Evolutionary conservation across 768 basidiomycete species (phyloP).

Genomic region (Leccinum rimulosum): DNA sequence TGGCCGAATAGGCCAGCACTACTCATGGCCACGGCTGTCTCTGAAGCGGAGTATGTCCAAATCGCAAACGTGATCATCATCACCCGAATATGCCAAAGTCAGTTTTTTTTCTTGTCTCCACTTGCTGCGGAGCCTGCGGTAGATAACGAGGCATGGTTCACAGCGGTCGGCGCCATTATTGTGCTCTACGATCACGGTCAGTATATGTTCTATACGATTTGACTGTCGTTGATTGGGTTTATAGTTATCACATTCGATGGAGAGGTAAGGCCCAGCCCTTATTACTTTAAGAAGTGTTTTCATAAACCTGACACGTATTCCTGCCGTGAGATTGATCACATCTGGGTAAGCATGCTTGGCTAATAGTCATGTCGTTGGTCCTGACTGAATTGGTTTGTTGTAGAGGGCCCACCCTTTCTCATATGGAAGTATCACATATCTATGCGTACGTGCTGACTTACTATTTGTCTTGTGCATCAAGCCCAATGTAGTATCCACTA

Average conservation of each 20-base stretch:
- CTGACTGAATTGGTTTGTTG: background rate
- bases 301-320: background rate
- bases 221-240: background rate
- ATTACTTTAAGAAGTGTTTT: background rate
- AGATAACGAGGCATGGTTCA: background rate
- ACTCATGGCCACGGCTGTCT: background rate
- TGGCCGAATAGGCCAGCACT: background rate
- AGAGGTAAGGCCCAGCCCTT: constrained; percentile 9
- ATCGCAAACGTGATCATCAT: constrained; percentile 3
- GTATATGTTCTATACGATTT: background rate
- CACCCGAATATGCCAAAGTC: constrained; percentile 15
- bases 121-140: background rate
- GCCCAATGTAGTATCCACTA: background rate
- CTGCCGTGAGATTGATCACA: constrained; percentile 12
- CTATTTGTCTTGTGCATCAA: background rate
- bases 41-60: background rate
- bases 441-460: constrained; percentile 6
- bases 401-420: background rate
- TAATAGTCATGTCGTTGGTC: background rate
- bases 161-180: constrained; percentile 9
- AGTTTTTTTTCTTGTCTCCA: background rate
- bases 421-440: background rate
- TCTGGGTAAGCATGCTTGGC: constrained; percentile 17
- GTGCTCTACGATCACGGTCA: constrained; percentile 24
- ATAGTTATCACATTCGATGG: constrained; percentile 16